Percentiles rank a stretch among this genome's conserved stretches.
phyloP scores from a whole-genome alignment of 2,329 filamentous ascomycete species.

The Aureobasidium zeae region DNA sequence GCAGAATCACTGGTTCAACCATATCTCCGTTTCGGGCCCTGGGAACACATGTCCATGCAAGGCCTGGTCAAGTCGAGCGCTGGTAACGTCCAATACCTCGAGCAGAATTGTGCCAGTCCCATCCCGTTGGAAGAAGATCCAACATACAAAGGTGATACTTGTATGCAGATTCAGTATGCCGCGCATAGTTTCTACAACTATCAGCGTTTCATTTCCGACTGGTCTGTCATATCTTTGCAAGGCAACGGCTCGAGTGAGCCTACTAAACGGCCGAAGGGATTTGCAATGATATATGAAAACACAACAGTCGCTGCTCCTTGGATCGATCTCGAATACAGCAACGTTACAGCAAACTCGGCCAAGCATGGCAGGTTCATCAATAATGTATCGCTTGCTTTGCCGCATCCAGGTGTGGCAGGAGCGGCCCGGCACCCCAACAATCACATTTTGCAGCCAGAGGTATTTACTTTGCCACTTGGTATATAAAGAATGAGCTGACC shows the following conservation, averaged over 20 bases:
- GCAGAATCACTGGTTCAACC: slow-evolving; percentile 67
- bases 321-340: slow-evolving; percentile 46
- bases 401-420: slow-evolving; percentile 58
- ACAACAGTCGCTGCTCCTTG: slow-evolving; percentile 61
- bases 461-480: slow-evolving; percentile 19
- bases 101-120: slow-evolving; percentile 51
- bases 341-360: slow-evolving; percentile 48
- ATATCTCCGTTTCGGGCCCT: slow-evolving; percentile 52
- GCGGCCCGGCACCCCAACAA: slow-evolving; percentile 56
- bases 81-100: slow-evolving; percentile 52
- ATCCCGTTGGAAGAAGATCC: slow-evolving; percentile 33
- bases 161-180: slow-evolving; percentile 59
- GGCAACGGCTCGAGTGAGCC: slow-evolving; percentile 39
- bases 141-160: slow-evolving; percentile 43
- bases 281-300: slow-evolving; percentile 59
- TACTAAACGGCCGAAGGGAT: slow-evolving; percentile 47
- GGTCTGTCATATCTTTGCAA: slow-evolving; percentile 41
- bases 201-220: slow-evolving; percentile 49
- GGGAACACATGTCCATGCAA: slow-evolving; percentile 41
- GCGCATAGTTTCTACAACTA: slow-evolving; percentile 64
- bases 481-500: neutral
- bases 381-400: slow-evolving; percentile 69
- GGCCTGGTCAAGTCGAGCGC: slow-evolving; percentile 54
- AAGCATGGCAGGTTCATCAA: slow-evolving; percentile 53
- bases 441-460: slow-evolving; percentile 58